Base-by-base conservation (phyloP, 2,329 filamentous ascomycete species). In the Tolypocladium ophioglossoides region DNA sequence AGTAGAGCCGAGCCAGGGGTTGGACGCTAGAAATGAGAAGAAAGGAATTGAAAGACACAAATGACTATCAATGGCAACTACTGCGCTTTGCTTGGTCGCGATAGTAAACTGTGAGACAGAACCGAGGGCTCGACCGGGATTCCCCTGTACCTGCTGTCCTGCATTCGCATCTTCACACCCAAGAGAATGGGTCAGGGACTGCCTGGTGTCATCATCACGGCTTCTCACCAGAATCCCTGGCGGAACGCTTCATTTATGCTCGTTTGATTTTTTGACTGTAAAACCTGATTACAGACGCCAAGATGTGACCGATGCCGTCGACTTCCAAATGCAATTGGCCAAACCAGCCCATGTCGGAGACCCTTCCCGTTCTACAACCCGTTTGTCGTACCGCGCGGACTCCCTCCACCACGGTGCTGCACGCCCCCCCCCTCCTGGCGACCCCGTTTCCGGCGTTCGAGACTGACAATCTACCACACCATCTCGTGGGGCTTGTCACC, bases 401-500 rank as follows among this genome's bases (percentile, higher is more conserved):
- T 52, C 34, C 52, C 38, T 30, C 53, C 55, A 22, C 52, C 40
- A 52, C 50, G 52, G 44, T 44, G 56, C 56, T 50, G 30, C 50
- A 44, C 34, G 24, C 51, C 12, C 30, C 50, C 27, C 39, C 47
- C 30, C 50, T 50, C 39, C 49, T 20, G 35, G n/a, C 35, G 44
- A 44, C 46, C 27, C 44, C 44, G 27, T 30, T 41, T 39, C 50
- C 50, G 24, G 18, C 39, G n/a, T 40, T 41, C 14, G 27, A 37
- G 34, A 52, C 39, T 30, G 30, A 6, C 60, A 58, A 60, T 84
- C 79, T 96, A 99, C 85, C 92, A 99, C 80, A 89, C 89, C 94
- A 99, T 97, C 86, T 95, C 89, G 82, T 99, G 94, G 79, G 94
- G 94, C 87, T 92, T 91, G 84, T 99, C 92, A 72, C 94, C 94